These are phyloP conservation scores for Phialocephala subalpina DNA, from an alignment of 2,329 filamentous ascomycete species.

Conservation along the genomic window DNA sequence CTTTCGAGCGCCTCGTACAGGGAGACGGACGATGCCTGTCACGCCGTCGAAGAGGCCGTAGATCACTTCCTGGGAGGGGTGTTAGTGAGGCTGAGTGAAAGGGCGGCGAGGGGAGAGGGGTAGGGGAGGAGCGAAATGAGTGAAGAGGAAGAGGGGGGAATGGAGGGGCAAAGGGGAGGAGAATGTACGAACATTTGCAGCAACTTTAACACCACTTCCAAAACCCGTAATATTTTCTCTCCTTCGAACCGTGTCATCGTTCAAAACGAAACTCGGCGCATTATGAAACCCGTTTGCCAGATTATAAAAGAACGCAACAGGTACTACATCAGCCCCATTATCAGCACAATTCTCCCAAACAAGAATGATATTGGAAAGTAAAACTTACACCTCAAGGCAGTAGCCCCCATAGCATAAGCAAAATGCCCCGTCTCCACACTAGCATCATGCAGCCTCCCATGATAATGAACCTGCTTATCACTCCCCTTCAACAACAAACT, in stretches of 20 bases:
- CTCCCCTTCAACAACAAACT: constrained; percentile 11
- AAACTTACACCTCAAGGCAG: constrained; percentile 27
- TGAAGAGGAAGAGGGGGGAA: neutral
- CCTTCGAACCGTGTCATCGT: constrained; percentile 69
- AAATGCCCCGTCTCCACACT: constrained; percentile 33
- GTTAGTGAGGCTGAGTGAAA: neutral
- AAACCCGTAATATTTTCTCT: constrained; percentile 67
- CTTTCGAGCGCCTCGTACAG: constrained; percentile 52
- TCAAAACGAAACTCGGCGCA: constrained; percentile 68
- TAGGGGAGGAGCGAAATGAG: no score
- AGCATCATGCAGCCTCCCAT: constrained; percentile 31
- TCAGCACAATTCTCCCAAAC: neutral
- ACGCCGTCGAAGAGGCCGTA: constrained; percentile 71
- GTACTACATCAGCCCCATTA: constrained; percentile 20
- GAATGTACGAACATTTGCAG: constrained; percentile 48
- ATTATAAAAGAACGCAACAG: constrained; percentile 61
- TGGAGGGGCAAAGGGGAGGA: neutral
- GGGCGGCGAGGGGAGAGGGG: neutral
- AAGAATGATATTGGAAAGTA: neutral
- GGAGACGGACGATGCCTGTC: constrained; percentile 67
- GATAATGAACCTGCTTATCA: constrained; percentile 24
- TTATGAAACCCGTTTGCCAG: constrained; percentile 76
- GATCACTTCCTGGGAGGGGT: constrained; percentile 57
- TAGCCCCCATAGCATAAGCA: constrained; percentile 26
- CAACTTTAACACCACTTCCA: constrained; percentile 66